phyloP scores from a whole-genome alignment of 805 yeast genomes.

The Ogataea polymorpha region DNA sequence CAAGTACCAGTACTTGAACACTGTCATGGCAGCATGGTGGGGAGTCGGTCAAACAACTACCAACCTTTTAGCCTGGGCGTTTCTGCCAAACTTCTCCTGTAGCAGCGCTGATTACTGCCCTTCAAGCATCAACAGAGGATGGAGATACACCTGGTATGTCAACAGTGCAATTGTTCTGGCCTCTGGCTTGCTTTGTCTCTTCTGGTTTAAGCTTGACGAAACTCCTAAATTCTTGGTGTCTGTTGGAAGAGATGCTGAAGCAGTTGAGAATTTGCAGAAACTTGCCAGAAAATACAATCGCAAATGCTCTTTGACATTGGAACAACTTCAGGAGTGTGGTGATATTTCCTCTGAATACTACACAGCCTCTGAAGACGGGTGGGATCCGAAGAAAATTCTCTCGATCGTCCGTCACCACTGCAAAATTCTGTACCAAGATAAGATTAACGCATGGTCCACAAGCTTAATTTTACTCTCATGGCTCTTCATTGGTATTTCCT shows the following conservation, averaged over 20 bases:
- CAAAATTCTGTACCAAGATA: constrained; percentile 44
- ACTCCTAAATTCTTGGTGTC: constrained; percentile 56
- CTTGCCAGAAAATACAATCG: constrained; percentile 47
- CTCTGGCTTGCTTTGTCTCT: constrained; percentile 46
- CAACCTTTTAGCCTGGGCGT: constrained; percentile 52
- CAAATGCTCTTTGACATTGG: constrained; percentile 40
- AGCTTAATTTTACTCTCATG: constrained; percentile 48
- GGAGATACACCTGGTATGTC: constrained; percentile 57
- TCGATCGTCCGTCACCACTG: background rate
- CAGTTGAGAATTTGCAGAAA: constrained; percentile 40
- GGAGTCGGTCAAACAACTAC: constrained; percentile 60
- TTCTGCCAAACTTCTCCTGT: constrained; percentile 39
- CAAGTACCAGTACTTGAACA: constrained; percentile 45
- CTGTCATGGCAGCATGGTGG: constrained; percentile 57
- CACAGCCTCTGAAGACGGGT: constrained; percentile 21
- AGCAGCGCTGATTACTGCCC: constrained; percentile 48
- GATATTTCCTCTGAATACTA: constrained; percentile 31
- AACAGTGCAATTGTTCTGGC: constrained; percentile 51
- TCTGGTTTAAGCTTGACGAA: constrained; percentile 45
- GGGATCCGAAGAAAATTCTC: constrained; percentile 26
- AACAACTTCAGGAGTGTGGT: constrained; percentile 45
- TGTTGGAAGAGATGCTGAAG: constrained; percentile 49
- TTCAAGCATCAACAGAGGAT: constrained; percentile 49
- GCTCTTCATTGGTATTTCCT: constrained; percentile 58
- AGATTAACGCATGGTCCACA: constrained; percentile 42